phyloP scores from a whole-genome alignment of 495 filamentous ascomycete genomes.

The Penicillium bovifimosum region DNA sequence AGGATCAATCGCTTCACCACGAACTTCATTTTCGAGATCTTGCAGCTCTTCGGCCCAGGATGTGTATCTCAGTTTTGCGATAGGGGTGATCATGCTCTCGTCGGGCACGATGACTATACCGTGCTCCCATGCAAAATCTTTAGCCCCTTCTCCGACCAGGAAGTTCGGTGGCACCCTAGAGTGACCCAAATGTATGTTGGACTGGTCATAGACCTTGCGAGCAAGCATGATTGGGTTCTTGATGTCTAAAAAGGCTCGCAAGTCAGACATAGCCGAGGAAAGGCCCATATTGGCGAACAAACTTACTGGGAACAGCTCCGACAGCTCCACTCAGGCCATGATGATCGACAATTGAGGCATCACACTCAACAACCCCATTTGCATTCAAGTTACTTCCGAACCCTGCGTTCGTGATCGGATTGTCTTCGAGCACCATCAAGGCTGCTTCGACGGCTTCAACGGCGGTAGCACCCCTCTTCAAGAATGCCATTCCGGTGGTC shows the following conservation, averaged over 20 bases:
- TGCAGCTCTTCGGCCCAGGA: conserved; percentile 73
- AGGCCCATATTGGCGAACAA: not conserved
- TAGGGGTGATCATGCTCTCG: conserved; percentile 68
- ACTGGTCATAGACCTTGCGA: conserved; percentile 71
- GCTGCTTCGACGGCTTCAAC: conserved; percentile 92
- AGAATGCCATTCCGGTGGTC: conserved; percentile 67
- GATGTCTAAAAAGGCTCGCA: conserved; percentile 53
- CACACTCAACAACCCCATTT: conserved; percentile 86
- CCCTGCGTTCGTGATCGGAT: conserved; percentile 92
- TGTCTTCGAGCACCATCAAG: conserved; percentile 79
- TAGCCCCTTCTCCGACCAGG: conserved; percentile 77
- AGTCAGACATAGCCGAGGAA: conserved; percentile 4
- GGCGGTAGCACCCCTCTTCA: conserved; percentile 71
- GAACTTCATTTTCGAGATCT: conserved; percentile 28
- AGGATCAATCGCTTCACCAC: not conserved
- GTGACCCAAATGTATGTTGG: conserved; percentile 65
- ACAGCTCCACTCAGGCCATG: conserved; percentile 85
- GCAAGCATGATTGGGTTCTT: conserved; percentile 89
- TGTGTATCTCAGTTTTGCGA: conserved; percentile 65
- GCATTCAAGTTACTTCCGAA: conserved; percentile 93
- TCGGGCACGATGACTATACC: conserved; percentile 63
- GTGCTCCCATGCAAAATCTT: conserved; percentile 73
- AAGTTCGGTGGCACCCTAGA: conserved; percentile 89
- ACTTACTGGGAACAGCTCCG: conserved; percentile 82
- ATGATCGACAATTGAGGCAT: conserved; percentile 89